Evolutionary conservation across 2,329 filamentous ascomycete genomes (phyloP).

Genomic region (Pseudogymnoascus sp.): DNA sequence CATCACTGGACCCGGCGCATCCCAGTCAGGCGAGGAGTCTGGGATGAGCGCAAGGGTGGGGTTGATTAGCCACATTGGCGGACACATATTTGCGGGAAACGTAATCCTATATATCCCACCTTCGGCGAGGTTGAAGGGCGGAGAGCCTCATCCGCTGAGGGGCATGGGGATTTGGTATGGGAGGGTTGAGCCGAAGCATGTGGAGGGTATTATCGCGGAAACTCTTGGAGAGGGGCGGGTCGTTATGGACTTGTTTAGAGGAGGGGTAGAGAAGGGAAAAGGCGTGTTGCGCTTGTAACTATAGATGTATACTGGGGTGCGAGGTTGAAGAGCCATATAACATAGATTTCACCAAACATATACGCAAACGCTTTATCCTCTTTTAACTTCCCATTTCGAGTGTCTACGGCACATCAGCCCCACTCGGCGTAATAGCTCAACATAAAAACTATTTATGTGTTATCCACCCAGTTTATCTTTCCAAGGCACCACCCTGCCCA

Average conservation of each 20-base stretch:
- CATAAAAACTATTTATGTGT: conserved; percentile 4
- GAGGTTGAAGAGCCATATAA: not conserved
- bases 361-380: not conserved
- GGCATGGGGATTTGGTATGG: conserved; percentile 79
- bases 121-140: conserved; percentile 30
- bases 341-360: not conserved
- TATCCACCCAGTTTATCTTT: not conserved
- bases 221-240: conserved; percentile 60
- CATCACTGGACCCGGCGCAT: not conserved
- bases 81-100: conserved; percentile 81
- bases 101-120: conserved; percentile 73
- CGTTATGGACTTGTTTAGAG: conserved; percentile 62
- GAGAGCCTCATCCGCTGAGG: conserved; percentile 47
- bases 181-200: conserved; percentile 63
- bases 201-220: conserved; percentile 66
- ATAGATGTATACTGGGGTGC: not conserved
- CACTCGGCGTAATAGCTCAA: not conserved
- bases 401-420: not conserved
- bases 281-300: not conserved
- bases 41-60: conserved; percentile 50
- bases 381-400: not conserved
- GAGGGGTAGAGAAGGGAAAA: conserved; percentile 34
- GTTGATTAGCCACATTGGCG: conserved; percentile 70
- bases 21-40: conserved; percentile 29
- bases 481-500: not conserved